These are phyloP conservation scores for Nasturtium officinale DNA, from an alignment of 345 rosid species.

Conservation along the genomic window DNA sequence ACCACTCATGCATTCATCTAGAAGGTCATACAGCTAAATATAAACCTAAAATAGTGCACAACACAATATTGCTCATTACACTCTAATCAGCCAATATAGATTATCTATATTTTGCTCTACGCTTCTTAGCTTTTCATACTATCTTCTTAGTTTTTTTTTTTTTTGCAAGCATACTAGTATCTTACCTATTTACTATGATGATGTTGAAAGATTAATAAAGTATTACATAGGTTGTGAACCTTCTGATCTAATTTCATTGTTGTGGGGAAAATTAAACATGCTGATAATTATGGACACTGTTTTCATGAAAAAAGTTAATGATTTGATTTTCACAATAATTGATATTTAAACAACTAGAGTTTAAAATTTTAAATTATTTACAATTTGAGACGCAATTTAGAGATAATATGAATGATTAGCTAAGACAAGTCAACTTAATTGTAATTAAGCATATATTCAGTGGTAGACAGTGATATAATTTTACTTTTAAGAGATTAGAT, in stretches of 20 bases:
- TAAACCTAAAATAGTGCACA: neutral
- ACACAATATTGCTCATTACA: neutral
- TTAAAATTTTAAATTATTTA: too few species aligned
- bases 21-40: neutral
- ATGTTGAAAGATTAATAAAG: neutral
- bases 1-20: slow-evolving; percentile 25
- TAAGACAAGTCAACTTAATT: slow-evolving; percentile 38
- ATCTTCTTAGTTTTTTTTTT: too few species aligned
- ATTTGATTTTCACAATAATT: neutral
- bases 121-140: neutral
- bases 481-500: slow-evolving; percentile 40
- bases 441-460: slow-evolving; percentile 37
- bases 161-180: too few species aligned
- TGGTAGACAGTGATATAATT: slow-evolving; percentile 41
- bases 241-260: too few species aligned
- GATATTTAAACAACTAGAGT: too few species aligned
- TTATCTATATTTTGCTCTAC: neutral
- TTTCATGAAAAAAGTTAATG: neutral
- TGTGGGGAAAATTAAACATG: slow-evolving; percentile 5
- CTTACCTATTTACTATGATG: neutral
- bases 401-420: slow-evolving; percentile 35
- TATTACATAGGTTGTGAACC: neutral
- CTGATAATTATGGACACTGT: neutral
- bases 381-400: neutral
- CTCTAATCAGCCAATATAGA: neutral